A percentile compares a stretch with the other conserved stretches of the same genome.
These are phyloP conservation scores for Teunomyces funiuensis DNA, from an alignment of 805 yeast genomes.

Conservation along the genomic window DNA sequence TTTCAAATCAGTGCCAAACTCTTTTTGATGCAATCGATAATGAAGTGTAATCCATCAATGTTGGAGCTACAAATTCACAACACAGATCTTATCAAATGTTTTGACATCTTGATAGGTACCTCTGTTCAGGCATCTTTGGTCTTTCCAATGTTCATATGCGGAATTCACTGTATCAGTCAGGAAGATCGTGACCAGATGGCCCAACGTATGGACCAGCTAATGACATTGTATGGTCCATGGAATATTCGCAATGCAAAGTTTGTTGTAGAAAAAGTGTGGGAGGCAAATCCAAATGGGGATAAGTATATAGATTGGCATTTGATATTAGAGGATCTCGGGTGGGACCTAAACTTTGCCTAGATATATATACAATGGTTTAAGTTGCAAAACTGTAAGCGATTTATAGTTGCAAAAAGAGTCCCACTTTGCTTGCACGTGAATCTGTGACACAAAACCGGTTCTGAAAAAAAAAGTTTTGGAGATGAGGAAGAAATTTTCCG, in stretches of 20 bases:
- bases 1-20: conserved; percentile 69
- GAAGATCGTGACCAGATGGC: conserved; percentile 54
- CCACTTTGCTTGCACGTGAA: background rate
- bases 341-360: conserved; percentile 78
- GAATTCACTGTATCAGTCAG: conserved; percentile 59
- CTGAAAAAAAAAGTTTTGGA: conserved; percentile 9
- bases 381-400: background rate
- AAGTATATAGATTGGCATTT: conserved; percentile 71
- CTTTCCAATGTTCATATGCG: conserved; percentile 78
- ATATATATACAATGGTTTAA: background rate
- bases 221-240: conserved; percentile 65
- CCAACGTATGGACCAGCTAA: conserved; percentile 52
- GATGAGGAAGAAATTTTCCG: conserved; percentile 19
- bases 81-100: conserved; percentile 51
- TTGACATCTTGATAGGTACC: conserved; percentile 63
- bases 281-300: conserved; percentile 49
- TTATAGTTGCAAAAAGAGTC: background rate
- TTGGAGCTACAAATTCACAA: conserved; percentile 62
- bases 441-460: conserved; percentile 6
- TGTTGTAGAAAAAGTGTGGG: conserved; percentile 52
- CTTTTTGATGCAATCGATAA: conserved; percentile 64
- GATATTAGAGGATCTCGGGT: conserved; percentile 62
- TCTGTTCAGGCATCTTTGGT: conserved; percentile 69
- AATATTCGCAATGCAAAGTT: conserved; percentile 49
- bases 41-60: conserved; percentile 58